These are phyloP conservation scores for Chimonanthus salicifolius DNA, from an alignment of 164 flowering plant species.

Conservation along the genomic window DNA sequence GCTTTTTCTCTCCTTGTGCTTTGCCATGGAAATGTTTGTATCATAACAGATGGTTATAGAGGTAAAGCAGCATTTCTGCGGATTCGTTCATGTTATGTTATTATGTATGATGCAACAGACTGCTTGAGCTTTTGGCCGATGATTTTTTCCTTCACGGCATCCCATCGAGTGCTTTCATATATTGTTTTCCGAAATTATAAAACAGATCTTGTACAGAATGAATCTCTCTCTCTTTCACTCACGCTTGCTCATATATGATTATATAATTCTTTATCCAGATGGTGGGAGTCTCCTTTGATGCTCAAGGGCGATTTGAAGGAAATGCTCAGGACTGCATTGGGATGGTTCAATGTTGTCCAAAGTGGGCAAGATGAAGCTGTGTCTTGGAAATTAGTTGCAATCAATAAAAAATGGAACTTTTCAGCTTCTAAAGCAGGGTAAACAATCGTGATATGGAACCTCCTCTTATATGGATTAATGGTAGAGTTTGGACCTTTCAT, in stretches of 20 bases:
- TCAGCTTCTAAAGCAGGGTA: no score
- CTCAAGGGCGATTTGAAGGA: no score
- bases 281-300: no score
- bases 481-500: no score
- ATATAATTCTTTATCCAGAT: no score
- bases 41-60: conserved; percentile 9
- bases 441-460: no score
- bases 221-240: conserved; percentile 2
- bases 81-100: conserved; percentile 9
- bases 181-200: neutral
- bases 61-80: conserved; percentile 5
- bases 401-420: no score
- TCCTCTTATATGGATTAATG: no score
- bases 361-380: no score
- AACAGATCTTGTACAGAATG: neutral
- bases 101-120: conserved; percentile 9
- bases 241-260: neutral
- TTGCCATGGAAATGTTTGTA: conserved; percentile 9
- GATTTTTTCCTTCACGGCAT: conserved; percentile 3
- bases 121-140: conserved; percentile 6
- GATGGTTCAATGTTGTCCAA: no score
- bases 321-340: no score
- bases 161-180: neutral
- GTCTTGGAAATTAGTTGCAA: no score
- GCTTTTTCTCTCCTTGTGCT: neutral